Conservation (phyloP, 257 asterid genomes). For the Rubia yunnanensis region DNA sequence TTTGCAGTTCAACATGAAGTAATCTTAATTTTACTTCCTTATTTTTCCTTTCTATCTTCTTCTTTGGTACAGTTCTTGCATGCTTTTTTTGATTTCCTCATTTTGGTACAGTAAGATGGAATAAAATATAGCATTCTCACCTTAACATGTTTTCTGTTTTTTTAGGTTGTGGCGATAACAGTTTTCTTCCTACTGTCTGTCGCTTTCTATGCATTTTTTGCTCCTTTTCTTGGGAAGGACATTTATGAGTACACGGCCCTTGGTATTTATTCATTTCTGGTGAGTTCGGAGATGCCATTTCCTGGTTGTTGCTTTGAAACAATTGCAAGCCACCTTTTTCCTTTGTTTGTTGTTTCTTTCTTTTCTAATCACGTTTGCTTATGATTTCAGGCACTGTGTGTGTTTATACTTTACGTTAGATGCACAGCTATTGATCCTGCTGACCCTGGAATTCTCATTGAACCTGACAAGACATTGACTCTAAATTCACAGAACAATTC, state of each 20-base stretch:
- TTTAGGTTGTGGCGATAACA: slow-evolving; percentile 96
- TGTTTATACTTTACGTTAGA: slow-evolving; percentile 71
- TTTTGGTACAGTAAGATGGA: not conserved
- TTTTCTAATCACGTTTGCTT: slow-evolving; percentile 14
- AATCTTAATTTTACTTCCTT: not conserved
- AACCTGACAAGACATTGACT: slow-evolving; percentile 49
- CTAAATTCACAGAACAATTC: slow-evolving; percentile 51
- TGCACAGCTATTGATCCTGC: slow-evolving; percentile 97
- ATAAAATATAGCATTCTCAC: slow-evolving; percentile 4
- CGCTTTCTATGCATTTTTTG: slow-evolving; percentile 94
- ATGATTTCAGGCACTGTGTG: slow-evolving; percentile 62
- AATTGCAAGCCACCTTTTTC: not conserved
- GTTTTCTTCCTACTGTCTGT: slow-evolving; percentile 83
- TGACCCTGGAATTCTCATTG: slow-evolving; percentile 85
- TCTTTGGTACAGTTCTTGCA: not conserved
- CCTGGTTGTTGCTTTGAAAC: not conserved
- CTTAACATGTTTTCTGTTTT: slow-evolving; percentile 13
- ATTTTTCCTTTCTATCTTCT: not conserved
- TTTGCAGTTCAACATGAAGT: not conserved
- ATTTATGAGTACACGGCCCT: slow-evolving; percentile 71
- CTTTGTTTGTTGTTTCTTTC: slow-evolving; percentile 4
- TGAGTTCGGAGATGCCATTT: slow-evolving; percentile 27
- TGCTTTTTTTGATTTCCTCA: not conserved
- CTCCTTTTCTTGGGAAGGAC: slow-evolving; percentile 91
- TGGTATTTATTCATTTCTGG: slow-evolving; percentile 88